Conservation (phyloP, 1,139 yeast species). For the Pneumocystis jirovecii region DNA sequence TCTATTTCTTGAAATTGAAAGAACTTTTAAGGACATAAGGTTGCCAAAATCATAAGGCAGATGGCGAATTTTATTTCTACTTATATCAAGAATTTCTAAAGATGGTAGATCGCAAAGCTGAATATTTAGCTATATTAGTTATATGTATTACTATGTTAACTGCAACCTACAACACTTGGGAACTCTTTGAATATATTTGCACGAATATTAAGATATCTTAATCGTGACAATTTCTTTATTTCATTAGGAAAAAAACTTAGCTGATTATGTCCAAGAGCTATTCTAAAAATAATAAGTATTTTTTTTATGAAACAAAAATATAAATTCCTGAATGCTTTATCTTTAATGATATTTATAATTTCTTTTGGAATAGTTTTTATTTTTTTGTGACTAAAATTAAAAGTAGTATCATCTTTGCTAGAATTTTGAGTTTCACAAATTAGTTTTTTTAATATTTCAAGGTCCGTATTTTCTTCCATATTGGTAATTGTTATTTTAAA, state of each 20-base stretch:
- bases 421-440: constrained; percentile 4
- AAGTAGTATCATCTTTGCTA: constrained; percentile 8
- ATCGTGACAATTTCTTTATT: constrained; percentile 31
- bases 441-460: constrained; percentile 3
- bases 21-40: constrained; percentile 32
- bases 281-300: constrained; percentile 2
- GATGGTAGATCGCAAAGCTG: constrained; percentile 27
- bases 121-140: background rate
- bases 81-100: constrained; percentile 55
- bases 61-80: constrained; percentile 38
- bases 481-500: background rate
- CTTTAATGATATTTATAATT: constrained; percentile 28
- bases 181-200: constrained; percentile 40
- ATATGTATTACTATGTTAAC: constrained; percentile 6
- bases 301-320: background rate
- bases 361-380: constrained; percentile 27
- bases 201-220: constrained; percentile 54
- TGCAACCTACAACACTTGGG: constrained; percentile 30
- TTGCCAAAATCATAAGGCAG: constrained; percentile 29
- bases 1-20: constrained; percentile 49
- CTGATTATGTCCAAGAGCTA: constrained; percentile 10
- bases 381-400: constrained; percentile 23
- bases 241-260: constrained; percentile 11
- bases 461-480: background rate
- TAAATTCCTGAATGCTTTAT: constrained; percentile 31